Conservation (phyloP, 2,329 filamentous ascomycete species). For the Byssothecium circinans region DNA sequence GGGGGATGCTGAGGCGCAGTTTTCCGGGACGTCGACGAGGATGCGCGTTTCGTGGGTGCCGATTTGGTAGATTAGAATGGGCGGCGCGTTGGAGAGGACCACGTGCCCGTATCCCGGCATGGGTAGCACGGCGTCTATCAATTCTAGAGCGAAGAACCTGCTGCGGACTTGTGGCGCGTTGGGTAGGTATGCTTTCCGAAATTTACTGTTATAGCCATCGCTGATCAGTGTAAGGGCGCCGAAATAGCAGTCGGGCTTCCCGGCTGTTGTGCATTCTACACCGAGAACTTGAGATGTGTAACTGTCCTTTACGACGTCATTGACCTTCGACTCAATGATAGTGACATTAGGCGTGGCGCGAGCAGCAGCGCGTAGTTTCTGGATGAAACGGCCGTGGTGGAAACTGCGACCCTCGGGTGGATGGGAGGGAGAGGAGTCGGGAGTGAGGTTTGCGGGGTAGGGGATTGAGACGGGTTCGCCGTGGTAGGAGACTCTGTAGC, state of each 20-base stretch:
- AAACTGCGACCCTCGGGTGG: conserved; percentile 75
- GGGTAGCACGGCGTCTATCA: conserved; percentile 83
- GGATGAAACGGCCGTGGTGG: conserved; percentile 93
- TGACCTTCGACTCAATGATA: conserved; percentile 86
- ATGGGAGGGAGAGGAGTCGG: conserved; percentile 33
- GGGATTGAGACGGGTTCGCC: conserved; percentile 72
- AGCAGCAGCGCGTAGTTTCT: conserved; percentile 75
- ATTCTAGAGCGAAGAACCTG: conserved; percentile 91
- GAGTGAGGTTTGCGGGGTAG: conserved; percentile 67
- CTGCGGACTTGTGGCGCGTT: conserved; percentile 71
- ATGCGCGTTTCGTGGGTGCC: conserved; percentile 90
- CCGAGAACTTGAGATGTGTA: conserved; percentile 75
- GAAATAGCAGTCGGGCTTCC: conserved; percentile 73
- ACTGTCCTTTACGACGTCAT: conserved; percentile 70
- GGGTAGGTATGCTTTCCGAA: conserved; percentile 76
- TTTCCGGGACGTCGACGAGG: conserved; percentile 82
- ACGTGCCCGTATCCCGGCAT: conserved; percentile 80
- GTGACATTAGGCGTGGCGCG: conserved; percentile 78
- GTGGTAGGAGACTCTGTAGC: conserved; percentile 87
- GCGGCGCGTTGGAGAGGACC: conserved; percentile 74
- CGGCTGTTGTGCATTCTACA: conserved; percentile 72
- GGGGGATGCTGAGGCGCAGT: conserved; percentile 71
- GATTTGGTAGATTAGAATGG: conserved; percentile 94
- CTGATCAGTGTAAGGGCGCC: conserved; percentile 84
- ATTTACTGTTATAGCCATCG: conserved; percentile 90